Evolutionary conservation across 768 basidiomycete genomes (phyloP).

Genomic region (Suillus alpinus): DNA sequence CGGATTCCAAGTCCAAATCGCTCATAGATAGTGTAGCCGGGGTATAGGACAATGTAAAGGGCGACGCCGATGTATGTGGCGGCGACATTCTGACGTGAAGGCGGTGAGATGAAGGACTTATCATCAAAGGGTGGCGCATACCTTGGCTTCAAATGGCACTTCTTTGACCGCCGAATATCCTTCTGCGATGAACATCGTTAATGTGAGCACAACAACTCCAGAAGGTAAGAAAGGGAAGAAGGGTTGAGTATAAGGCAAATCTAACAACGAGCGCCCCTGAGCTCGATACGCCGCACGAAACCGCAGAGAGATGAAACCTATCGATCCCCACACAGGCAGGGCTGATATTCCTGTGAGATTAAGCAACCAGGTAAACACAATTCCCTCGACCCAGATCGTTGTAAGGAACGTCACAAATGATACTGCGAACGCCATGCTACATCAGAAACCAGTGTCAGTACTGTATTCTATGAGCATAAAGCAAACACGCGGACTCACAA

Average conservation of each 20-base stretch:
- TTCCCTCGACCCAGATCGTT: conserved; percentile 54
- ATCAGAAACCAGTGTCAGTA: conserved; percentile 19
- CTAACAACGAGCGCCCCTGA: conserved; percentile 47
- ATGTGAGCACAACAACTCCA: conserved; percentile 46
- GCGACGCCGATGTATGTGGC: conserved; percentile 55
- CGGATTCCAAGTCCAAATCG: conserved; percentile 26
- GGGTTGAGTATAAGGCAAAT: conserved; percentile 59
- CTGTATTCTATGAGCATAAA: conserved; percentile 16
- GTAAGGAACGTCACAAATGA: conserved; percentile 53
- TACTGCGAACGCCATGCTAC: conserved; percentile 46
- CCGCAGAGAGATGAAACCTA: conserved; percentile 52
- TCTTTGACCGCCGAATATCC: conserved; percentile 48
- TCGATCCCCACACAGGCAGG: conserved; percentile 64
- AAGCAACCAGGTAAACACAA: conserved; percentile 58
- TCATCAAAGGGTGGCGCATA: conserved; percentile 17
- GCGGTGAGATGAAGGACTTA: not conserved
- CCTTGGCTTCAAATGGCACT: conserved; percentile 43
- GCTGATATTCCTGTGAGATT: conserved; percentile 66
- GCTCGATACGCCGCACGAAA: conserved; percentile 61
- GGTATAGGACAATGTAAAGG: conserved; percentile 44
- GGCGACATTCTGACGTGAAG: conserved; percentile 43
- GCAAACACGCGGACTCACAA: conserved; percentile 39
- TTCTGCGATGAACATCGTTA: conserved; percentile 53
- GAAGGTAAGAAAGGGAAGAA: conserved; percentile 52
- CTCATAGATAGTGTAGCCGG: conserved; percentile 42